These are phyloP conservation scores for Sindora glabra DNA, from an alignment of 306 rosid species.

Conservation along the genomic window DNA sequence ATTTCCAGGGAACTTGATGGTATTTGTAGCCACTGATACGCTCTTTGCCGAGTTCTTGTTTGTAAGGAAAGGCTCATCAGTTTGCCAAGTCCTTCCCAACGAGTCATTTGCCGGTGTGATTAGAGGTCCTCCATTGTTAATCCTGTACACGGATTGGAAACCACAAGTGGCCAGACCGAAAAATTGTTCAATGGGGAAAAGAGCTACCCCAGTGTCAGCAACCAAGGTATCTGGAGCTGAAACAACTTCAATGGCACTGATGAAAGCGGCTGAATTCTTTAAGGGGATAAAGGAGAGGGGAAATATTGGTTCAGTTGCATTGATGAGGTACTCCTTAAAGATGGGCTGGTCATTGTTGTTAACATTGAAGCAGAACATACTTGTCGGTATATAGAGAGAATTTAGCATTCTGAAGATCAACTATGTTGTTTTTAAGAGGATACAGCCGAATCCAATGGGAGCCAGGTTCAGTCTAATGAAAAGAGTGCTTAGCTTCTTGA, in stretches of 20 bases:
- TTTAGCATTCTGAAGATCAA: conserved; percentile 45
- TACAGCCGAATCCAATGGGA: conserved; percentile 63
- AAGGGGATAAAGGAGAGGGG: conserved; percentile 32
- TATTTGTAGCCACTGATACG: conserved; percentile 7
- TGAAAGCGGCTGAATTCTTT: conserved; percentile 48
- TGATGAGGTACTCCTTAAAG: conserved; percentile 47
- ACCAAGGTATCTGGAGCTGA: conserved; percentile 36
- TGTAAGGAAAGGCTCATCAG: conserved; percentile 31
- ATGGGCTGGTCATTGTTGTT: conserved; percentile 32
- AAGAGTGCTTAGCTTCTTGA: conserved; percentile 45
- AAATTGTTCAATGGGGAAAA: conserved; percentile 23
- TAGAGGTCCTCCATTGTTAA: conserved; percentile 46
- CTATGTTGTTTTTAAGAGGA: conserved; percentile 30
- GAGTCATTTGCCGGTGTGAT: conserved; percentile 43
- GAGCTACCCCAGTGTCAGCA: conserved; percentile 7
- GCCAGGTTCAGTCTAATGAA: conserved; percentile 43
- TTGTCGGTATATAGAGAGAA: conserved; percentile 38
- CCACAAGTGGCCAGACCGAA: conserved; percentile 17
- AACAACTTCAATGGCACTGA: conserved; percentile 49
- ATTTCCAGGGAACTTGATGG: conserved; percentile 24
- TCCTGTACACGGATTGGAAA: conserved; percentile 28
- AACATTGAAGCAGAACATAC: conserved; percentile 44
- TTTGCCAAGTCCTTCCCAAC: conserved; percentile 38
- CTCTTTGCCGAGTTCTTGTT: conserved; percentile 22
- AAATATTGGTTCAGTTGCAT: conserved; percentile 19